Conservation (phyloP, 306 rosid genomes). For the Trichosanthes truncata region DNA sequence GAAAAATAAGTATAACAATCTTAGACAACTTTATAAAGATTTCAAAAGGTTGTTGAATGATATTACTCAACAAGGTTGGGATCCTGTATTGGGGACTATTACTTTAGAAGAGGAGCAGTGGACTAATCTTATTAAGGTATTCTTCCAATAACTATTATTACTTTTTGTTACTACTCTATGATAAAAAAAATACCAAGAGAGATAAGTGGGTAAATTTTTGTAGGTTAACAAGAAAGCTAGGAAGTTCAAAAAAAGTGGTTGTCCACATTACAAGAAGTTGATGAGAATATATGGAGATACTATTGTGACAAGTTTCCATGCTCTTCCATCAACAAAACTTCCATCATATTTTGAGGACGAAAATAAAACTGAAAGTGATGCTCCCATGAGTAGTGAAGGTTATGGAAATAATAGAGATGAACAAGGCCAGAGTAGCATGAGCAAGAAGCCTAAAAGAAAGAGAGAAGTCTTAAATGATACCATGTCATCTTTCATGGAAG, state of each 20-base stretch:
- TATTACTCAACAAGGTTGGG: background rate
- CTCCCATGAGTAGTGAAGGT: background rate
- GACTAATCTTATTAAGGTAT: background rate
- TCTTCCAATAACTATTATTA: background rate
- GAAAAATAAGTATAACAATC: background rate
- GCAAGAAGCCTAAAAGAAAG: background rate
- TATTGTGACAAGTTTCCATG: background rate
- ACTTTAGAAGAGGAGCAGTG: background rate
- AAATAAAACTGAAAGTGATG: background rate
- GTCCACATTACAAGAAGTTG: background rate
- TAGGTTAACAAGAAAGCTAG: background rate
- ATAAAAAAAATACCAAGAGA: background rate
- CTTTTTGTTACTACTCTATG: background rate
- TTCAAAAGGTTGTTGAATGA: background rate
- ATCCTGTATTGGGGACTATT: background rate
- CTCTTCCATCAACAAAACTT: background rate
- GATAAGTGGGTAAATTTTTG: background rate
- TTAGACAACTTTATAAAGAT: background rate
- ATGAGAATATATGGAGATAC: background rate
- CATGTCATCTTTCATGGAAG: background rate
- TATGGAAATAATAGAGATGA: background rate
- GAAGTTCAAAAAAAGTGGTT: background rate
- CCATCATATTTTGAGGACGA: background rate
- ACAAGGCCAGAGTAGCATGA: background rate
- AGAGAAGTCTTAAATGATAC: background rate